These are phyloP conservation scores for Fusarium pseudoanthophilum DNA, from an alignment of 2,329 filamentous ascomycete species.

Conservation along the genomic window DNA sequence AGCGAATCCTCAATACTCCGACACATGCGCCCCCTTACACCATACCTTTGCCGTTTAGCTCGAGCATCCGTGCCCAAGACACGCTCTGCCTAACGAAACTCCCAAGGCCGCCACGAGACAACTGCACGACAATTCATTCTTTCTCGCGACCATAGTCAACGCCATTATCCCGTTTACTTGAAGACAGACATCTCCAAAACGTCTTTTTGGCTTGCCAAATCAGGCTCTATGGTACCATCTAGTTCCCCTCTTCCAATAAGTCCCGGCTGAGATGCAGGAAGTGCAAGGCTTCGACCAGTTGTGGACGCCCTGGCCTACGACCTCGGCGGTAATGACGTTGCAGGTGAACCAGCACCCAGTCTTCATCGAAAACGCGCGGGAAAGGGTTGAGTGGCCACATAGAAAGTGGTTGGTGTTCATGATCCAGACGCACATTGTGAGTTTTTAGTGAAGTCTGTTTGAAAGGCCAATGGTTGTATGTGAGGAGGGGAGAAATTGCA, in stretches of 20 bases:
- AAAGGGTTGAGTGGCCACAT: neutral
- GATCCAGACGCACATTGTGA: neutral
- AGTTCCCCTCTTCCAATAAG: neutral
- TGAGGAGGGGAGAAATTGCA: neutral
- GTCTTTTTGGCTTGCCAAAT: neutral
- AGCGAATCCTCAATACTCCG: rapidly evolving
- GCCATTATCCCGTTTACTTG: too few species aligned
- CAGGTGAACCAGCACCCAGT: slow-evolving; percentile 2
- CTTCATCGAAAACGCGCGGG: neutral
- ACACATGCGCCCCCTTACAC: rapidly evolving
- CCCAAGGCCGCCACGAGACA: neutral
- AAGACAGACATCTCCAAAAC: too few species aligned
- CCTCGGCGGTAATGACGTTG: neutral
- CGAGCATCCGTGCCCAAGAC: too few species aligned
- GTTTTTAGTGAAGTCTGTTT: rapidly evolving
- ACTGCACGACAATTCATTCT: too few species aligned
- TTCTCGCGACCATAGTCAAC: rapidly evolving
- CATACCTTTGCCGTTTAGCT: rapidly evolving
- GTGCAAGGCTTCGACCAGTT: neutral
- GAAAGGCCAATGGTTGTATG: rapidly evolving
- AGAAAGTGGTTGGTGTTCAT: neutral
- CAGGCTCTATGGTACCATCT: neutral
- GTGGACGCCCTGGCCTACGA: neutral
- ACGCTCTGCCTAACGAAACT: rapidly evolving
- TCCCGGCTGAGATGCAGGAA: neutral